Evolutionary conservation across 2,329 filamentous ascomycete species (phyloP), one percentile per base, ranked within the genome.

Genomic region (Pseudogymnoascus sp.): DNA sequence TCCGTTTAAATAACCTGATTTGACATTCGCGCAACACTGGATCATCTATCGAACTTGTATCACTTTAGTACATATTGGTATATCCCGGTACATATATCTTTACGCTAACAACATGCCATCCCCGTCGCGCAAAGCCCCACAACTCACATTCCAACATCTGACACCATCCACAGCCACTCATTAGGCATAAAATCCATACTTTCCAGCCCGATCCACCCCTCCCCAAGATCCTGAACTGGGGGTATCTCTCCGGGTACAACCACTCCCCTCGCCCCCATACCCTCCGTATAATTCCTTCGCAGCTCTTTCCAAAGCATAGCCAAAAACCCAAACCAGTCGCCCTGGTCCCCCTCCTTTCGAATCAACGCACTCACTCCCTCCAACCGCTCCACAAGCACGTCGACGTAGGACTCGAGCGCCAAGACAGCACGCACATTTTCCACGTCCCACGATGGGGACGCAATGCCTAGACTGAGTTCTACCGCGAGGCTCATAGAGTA

Each of bases 351-450:
- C 18, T 38, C 36, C 36, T 38, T 60, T n/a, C 36, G 37, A 8
- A 60, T 14, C 12, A 43, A 2, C 9, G 58, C 37, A 57, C 38
- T 47, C n/a, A 43, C 28, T 12, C 18, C 28, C 22, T 47, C 36
- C 8, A 62, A 22, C 7, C 60, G 57, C 22, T 41, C 14, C 30
- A 58, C 58, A 20, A 62, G 33, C 3, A 60, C 30, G 20, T 62
- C 60, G n/a, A 62, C 57, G 20, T 60, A 62, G 2, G 30, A 25
- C 35, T 62, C 60, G 25, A 62, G 37, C n/a, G 58, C 59, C 16
- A 62, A 20, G 6, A 47, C 41, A 6, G 12, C 16, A 25, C 57
- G 54, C 14, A 62, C 60, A 22, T 58, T 33, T 18, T 60, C 57
- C 22, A 62, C 36, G 14, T 12, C 35, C 60, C 60, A 62, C 8